Evolutionary conservation across 202 grass and related monocot genomes (phyloP).

Genomic region (Setaria viridis): DNA sequence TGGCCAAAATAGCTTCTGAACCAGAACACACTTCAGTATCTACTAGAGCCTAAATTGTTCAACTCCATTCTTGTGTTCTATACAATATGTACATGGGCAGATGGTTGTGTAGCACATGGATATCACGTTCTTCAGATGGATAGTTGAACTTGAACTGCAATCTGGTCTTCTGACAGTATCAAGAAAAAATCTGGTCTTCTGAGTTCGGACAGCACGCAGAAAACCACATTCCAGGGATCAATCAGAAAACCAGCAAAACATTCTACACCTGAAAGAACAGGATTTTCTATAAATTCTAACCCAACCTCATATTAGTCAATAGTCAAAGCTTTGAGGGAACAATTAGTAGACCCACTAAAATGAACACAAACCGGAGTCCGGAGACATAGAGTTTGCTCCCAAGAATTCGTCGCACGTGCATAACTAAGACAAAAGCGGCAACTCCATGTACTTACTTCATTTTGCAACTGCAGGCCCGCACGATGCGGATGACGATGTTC

Average conservation of each 20-base stretch:
- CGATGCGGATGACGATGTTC: slow-evolving; percentile 46
- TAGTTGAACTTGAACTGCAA: neutral
- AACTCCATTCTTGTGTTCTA: neutral
- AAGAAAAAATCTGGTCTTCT: too few relatives aligned
- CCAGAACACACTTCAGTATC: neutral
- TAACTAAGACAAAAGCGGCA: neutral
- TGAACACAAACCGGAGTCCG: too few relatives aligned
- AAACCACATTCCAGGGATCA: neutral
- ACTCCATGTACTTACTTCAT: neutral
- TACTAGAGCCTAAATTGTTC: neutral
- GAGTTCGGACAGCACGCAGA: neutral
- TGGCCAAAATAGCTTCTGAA: neutral
- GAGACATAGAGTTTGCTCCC: neutral
- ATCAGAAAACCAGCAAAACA: neutral
- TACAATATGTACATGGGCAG: too few relatives aligned
- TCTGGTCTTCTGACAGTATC: too few relatives aligned
- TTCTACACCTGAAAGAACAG: neutral
- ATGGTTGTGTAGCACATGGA: too few relatives aligned
- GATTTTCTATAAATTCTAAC: neutral
- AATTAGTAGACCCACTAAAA: slow-evolving; percentile 5
- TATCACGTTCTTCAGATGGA: neutral
- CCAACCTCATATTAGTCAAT: neutral
- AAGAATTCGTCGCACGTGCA: neutral
- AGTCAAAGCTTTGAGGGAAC: neutral
- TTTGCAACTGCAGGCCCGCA: neutral